Evolutionary conservation across 176 grass and related monocot genomes (phyloP), one percentile per base, ranked within the genome.

Genomic region (Neostapfia colusana): DNA sequence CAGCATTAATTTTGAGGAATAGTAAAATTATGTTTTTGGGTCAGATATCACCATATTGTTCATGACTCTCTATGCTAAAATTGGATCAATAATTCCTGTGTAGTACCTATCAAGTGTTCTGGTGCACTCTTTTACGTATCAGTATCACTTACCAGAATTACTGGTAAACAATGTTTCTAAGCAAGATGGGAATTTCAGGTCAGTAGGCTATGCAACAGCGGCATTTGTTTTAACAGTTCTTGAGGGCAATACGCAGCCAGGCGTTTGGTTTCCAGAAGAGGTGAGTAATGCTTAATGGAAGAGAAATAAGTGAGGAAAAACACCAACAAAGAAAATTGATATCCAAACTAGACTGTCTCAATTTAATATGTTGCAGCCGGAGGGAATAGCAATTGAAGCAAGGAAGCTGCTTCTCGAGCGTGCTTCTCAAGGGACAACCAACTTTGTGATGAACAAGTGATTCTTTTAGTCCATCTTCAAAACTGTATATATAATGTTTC

Each of bases 231-330:
- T 74, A 67, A 73, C 90, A 66, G 73, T 97, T 90, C 88, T 93
- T 65, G 88, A 97, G 82, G 93, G 83, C 26, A 89, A 84, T 81
- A 87, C 88, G 4, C 88, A 90, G 59, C 83, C 73, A 63, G 93
- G 93, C 3, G 85, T 91, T 78, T 97, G 93, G 90, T 97, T 97
- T 88, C 90, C 93, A 55, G 90, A 97, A 84, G 88, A 93, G 88
- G 88, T 93, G 36, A 42, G 54, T 74, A 36, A 56, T 79, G 24
- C 6, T 27, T 31, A 59, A 6, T 83, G 17, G 40, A 31, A 73
- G 9, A 25, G 72, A 55, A 55, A 25, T 8, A 56, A 63, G 18
- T 21, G 9, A 16, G 68, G 17, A 9, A 41, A 18, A 74, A 0
- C 11, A 61, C 23, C 27, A 54, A 55, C n/a, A 57, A 0, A n/a